Evolutionary conservation across 768 basidiomycete genomes (phyloP).

Genomic region (Boletus patriciae): DNA sequence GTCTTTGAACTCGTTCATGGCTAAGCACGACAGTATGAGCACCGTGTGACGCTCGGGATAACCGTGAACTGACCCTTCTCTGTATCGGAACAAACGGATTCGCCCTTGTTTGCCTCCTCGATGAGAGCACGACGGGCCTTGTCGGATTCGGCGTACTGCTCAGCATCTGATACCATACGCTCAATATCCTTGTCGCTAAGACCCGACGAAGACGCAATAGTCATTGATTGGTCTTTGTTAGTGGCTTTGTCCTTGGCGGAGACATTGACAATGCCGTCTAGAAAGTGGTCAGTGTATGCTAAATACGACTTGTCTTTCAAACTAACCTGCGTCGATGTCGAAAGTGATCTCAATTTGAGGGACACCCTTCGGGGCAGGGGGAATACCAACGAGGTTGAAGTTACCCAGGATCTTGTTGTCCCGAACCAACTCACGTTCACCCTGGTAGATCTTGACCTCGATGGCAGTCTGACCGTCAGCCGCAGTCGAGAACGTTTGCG

Average conservation of each 20-base stretch:
- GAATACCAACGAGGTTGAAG: slow-evolving; percentile 99
- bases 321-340: slow-evolving; percentile 91
- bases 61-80: slow-evolving; percentile 72
- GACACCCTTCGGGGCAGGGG: slow-evolving; percentile 73
- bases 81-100: slow-evolving; percentile 90
- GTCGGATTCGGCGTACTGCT: slow-evolving; percentile 91
- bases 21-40: slow-evolving; percentile 38
- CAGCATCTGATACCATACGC: slow-evolving; percentile 93
- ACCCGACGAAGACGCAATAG: slow-evolving; percentile 96
- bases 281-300: background rate
- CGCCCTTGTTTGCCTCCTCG: slow-evolving; percentile 96
- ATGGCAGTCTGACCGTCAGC: slow-evolving; percentile 99
- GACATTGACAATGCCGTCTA: slow-evolving; percentile 96
- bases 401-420: slow-evolving; percentile 99
- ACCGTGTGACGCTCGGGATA: background rate
- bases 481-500: slow-evolving; percentile 97
- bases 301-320: background rate
- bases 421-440: slow-evolving; percentile 96
- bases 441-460: slow-evolving; percentile 99
- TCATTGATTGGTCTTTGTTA: slow-evolving; percentile 90
- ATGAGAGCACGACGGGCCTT: slow-evolving; percentile 85
- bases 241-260: slow-evolving; percentile 94
- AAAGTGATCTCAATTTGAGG: slow-evolving; percentile 87
- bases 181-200: slow-evolving; percentile 96
- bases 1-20: slow-evolving; percentile 97